phyloP scores from a whole-genome alignment of 768 basidiomycete species.

The Rhodotorula graminis region DNA sequence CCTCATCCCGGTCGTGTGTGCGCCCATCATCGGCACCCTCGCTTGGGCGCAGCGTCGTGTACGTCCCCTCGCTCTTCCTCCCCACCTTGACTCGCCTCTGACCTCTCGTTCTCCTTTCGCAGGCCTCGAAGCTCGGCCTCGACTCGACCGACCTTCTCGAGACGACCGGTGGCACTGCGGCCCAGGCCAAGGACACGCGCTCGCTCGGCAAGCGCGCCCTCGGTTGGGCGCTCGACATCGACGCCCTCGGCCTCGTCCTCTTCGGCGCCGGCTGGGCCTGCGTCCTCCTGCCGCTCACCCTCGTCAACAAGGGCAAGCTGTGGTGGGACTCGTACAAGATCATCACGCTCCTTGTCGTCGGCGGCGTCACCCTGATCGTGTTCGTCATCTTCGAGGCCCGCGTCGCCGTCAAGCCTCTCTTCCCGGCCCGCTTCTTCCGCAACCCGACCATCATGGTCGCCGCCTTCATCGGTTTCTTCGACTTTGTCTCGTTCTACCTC shows the following conservation, averaged over 20 bases:
- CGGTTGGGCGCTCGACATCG: constrained; percentile 33
- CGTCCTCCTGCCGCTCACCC: constrained; percentile 39
- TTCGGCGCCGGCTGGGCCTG: constrained; percentile 40
- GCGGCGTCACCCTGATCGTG: constrained; percentile 36
- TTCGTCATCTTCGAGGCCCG: constrained; percentile 51
- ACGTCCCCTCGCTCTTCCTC: neutral
- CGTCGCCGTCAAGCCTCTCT: constrained; percentile 58
- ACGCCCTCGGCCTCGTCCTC: constrained; percentile 40
- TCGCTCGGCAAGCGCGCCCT: constrained; percentile 5
- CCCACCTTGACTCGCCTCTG: neutral
- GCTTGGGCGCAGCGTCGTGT: constrained; percentile 39
- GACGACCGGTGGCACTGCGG: constrained; percentile 20
- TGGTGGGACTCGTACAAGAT: constrained; percentile 28
- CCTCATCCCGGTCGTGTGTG: constrained; percentile 44
- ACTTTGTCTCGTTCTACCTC: constrained; percentile 56
- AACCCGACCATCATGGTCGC: constrained; percentile 62
- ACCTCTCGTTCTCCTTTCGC: neutral
- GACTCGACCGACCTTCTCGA: constrained; percentile 37
- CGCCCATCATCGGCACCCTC: constrained; percentile 37
- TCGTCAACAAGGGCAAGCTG: constrained; percentile 16
- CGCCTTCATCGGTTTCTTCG: constrained; percentile 53
- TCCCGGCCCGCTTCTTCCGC: constrained; percentile 58
- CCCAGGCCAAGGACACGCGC: constrained; percentile 11
- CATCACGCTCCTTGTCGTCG: constrained; percentile 40
- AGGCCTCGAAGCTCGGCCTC: constrained; percentile 37